Conservation (phyloP, 2,329 filamentous ascomycete genomes). For the Fusarium equiseti region DNA sequence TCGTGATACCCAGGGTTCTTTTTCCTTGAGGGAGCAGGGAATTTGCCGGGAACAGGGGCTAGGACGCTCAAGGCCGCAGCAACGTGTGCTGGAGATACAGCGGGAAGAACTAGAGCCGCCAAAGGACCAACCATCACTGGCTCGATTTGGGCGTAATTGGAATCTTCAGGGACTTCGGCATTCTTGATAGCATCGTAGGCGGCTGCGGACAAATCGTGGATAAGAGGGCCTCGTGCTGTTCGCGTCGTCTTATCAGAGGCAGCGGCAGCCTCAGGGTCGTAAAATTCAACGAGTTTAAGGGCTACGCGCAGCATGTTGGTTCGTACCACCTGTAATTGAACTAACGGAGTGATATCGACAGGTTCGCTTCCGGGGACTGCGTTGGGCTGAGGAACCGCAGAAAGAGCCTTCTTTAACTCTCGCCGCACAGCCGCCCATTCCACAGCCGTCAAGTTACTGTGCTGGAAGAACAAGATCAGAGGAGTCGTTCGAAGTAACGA, state of each 20-base stretch:
- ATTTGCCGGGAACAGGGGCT: constrained; percentile 75
- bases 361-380: constrained; percentile 47
- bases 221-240: constrained; percentile 51
- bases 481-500: constrained; percentile 88
- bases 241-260: constrained; percentile 49
- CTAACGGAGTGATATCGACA: constrained; percentile 65
- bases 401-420: constrained; percentile 59
- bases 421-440: constrained; percentile 66
- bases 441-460: constrained; percentile 76
- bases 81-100: constrained; percentile 85
- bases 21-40: constrained; percentile 81
- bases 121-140: constrained; percentile 86
- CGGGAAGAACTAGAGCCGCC: constrained; percentile 82
- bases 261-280: constrained; percentile 62
- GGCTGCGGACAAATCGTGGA: constrained; percentile 66
- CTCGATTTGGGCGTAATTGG: constrained; percentile 70
- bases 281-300: constrained; percentile 88
- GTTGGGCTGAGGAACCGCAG: constrained; percentile 54
- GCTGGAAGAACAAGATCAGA: constrained; percentile 84
- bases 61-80: constrained; percentile 84
- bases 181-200: constrained; percentile 64
- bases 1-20: constrained; percentile 87
- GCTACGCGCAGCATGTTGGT: constrained; percentile 91
- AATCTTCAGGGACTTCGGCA: constrained; percentile 52
- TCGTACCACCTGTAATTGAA: constrained; percentile 86